Conservation (phyloP, 441 rosid species). For the Erodium moschatum region DNA sequence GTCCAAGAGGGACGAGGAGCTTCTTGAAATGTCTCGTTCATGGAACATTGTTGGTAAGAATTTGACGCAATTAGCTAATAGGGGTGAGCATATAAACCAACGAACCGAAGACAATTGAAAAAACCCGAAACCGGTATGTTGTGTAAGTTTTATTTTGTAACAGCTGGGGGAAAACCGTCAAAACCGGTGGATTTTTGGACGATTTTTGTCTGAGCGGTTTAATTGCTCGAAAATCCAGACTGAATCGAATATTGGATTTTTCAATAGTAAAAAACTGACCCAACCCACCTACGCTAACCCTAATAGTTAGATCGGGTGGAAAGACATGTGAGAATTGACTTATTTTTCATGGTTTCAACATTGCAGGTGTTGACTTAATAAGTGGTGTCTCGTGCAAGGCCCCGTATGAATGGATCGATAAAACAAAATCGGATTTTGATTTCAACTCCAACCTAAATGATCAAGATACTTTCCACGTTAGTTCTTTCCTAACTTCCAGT, state of each 20-base stretch:
- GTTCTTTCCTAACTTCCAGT: constrained; percentile 22
- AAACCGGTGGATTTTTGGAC: too few species aligned
- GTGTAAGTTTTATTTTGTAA: too few species aligned
- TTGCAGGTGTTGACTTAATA: constrained; percentile 73
- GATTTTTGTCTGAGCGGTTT: too few species aligned
- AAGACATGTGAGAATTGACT: background rate
- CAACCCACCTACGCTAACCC: too few species aligned
- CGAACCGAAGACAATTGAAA: too few species aligned
- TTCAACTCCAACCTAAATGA: constrained; percentile 41
- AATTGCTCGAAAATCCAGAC: too few species aligned
- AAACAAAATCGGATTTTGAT: constrained; percentile 66
- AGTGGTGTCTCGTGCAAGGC: constrained; percentile 67
- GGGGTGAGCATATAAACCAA: too few species aligned
- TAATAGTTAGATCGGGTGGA: too few species aligned
- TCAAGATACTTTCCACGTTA: constrained; percentile 43
- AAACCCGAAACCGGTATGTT: too few species aligned
- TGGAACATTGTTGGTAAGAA: constrained; percentile 77
- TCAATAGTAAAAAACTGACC: too few species aligned
- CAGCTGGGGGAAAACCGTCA: too few species aligned
- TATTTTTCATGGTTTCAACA: constrained; percentile 13
- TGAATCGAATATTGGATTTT: too few species aligned
- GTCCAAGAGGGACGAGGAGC: constrained; percentile 60
- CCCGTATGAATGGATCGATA: constrained; percentile 70
- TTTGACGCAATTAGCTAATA: background rate
- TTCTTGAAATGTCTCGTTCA: constrained; percentile 60